Conservation (phyloP, 2,329 filamentous ascomycete genomes). For the Aspergillus alliaceus region DNA sequence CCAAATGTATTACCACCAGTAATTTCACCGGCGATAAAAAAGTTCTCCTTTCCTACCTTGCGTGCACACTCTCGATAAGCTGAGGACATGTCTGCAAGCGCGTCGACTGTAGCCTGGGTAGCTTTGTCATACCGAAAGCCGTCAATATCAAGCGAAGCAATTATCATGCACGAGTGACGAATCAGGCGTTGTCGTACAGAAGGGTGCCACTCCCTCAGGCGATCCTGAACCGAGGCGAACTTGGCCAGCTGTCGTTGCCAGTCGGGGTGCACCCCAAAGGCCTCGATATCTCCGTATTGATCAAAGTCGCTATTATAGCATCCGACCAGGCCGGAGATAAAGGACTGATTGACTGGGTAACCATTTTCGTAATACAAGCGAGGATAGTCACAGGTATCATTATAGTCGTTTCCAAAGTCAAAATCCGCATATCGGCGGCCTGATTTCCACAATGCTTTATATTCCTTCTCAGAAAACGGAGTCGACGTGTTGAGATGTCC, state of each 20-base stretch:
- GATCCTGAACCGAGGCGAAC: constrained; percentile 67
- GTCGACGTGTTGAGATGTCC: constrained; percentile 60
- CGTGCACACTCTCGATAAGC: constrained; percentile 59
- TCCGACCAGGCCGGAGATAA: constrained; percentile 51
- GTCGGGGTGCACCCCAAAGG: constrained; percentile 63
- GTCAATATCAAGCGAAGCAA: constrained; percentile 64
- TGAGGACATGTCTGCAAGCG: constrained; percentile 58
- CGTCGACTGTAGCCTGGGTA: constrained; percentile 62
- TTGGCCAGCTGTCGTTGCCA: constrained; percentile 65
- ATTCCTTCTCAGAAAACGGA: constrained; percentile 56
- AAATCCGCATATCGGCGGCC: constrained; percentile 61
- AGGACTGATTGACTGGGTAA: constrained; percentile 48
- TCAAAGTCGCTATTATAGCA: constrained; percentile 67
- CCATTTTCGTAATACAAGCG: constrained; percentile 63
- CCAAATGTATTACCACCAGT: constrained; percentile 62
- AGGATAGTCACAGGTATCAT: constrained; percentile 58
- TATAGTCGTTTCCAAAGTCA: constrained; percentile 53
- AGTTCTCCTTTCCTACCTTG: constrained; percentile 60
- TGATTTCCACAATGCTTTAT: constrained; percentile 59
- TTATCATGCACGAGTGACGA: constrained; percentile 63
- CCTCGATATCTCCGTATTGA: constrained; percentile 63
- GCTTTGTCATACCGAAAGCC: constrained; percentile 69
- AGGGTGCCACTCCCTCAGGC: constrained; percentile 63
- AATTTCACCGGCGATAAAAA: constrained; percentile 65
- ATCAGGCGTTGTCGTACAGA: constrained; percentile 59